Base-by-base conservation (phyloP, 192 early-diverging fungal genomes). In the Polychytrium aggregatum region DNA sequence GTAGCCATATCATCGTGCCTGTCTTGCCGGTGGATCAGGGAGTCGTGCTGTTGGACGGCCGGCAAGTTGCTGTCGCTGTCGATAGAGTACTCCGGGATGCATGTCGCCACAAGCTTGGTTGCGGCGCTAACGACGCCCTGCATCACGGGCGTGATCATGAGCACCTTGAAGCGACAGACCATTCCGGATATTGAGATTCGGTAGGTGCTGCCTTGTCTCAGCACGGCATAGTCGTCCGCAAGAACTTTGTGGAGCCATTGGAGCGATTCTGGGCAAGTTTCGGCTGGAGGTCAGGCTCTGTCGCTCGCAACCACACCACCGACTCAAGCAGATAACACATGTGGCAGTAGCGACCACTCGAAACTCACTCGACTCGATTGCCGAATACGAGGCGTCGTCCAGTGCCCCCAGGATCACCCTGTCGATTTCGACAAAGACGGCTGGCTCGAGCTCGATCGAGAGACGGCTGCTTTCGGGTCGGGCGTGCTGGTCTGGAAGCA, bases 341-440 rank as follows among this genome's bases (percentile, higher is more conserved):
- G 83, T 82, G 14, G 55, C 56, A 20, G 59, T 62, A 10, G 60
- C 56, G 30, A 84, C 62, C 27, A 47, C 13, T 57, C 48, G 36
- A 74, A 46, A 17, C 7, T 33, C 14, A 17, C 27, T 1, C 26
- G 7, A 13, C 43, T 14, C 20, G 34, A 38, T 30, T 52, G 57
- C 16, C 50, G 50, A 7, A 53, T 75, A 83, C 20, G 81, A 69
- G 8, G 50, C 58, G 2, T 55, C 45, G 28, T 70, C 66, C 39
- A 69, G 55, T 18, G 81, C 81, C 20, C 71, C 79, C 48, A 84
- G 41, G 41, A 82, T 74, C 7, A 82, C 48, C 48, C 83, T 79
- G 42, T 74, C 71, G 21, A 83, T 55, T 34, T 75, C 74, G 21
- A 82, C 68, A 38, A 48, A 47, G n/a, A n/a, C n/a, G n/a, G n/a